Evolutionary conservation across 108 stramenopile genomes (phyloP).

Genomic region (Cyclotella atomus): DNA sequence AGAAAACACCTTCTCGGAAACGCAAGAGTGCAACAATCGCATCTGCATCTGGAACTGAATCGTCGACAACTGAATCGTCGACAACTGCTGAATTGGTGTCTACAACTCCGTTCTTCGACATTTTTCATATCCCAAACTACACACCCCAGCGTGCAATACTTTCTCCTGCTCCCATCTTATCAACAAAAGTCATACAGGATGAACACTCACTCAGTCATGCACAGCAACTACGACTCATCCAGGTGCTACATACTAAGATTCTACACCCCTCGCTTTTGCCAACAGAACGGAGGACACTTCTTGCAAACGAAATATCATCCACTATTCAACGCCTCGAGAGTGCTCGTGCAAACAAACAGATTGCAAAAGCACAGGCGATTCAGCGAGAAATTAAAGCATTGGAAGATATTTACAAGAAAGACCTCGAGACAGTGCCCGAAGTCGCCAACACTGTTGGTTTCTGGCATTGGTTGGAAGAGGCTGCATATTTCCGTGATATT

Average conservation of each 20-base stretch:
- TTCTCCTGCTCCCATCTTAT: background rate
- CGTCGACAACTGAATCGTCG: background rate
- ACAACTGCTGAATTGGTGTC: background rate
- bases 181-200: background rate
- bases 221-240: conserved; percentile 14
- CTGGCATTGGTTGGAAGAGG: conserved; percentile 35
- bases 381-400: conserved; percentile 20
- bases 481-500: conserved; percentile 21
- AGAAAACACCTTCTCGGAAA: conserved; percentile 13
- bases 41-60: background rate
- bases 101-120: background rate
- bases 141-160: conserved; percentile 1
- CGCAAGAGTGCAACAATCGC: background rate
- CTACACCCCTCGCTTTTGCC: conserved; percentile 24
- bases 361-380: conserved; percentile 8
- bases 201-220: background rate
- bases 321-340: conserved; percentile 22
- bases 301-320: conserved; percentile 36
- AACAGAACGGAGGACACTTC: conserved; percentile 30
- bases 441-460: conserved; percentile 29
- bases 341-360: conserved; percentile 12
- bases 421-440: conserved; percentile 29
- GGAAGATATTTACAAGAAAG: conserved; percentile 23
- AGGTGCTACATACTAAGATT: conserved; percentile 22
- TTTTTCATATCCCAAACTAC: conserved; percentile 16